Percentiles rank a stretch among this genome's conserved stretches.
These are phyloP conservation scores for Pseudogymnoascus verrucosus DNA, from an alignment of 2,329 filamentous ascomycete species.

Conservation along the genomic window DNA sequence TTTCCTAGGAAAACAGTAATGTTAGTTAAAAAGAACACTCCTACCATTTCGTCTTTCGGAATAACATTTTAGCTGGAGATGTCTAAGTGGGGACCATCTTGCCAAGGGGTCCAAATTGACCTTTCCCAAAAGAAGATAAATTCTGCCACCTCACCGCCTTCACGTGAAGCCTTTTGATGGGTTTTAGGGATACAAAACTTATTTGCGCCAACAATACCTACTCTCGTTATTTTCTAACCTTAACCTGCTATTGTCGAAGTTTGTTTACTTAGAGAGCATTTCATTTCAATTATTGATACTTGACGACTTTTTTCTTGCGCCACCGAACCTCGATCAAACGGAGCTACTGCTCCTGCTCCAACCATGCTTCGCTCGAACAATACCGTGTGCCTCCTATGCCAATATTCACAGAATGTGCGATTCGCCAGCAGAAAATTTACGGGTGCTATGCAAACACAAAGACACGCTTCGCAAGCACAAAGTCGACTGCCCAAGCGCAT, in stretches of 20 bases:
- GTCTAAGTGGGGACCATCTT: neutral
- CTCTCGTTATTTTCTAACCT: neutral
- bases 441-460: constrained; percentile 13
- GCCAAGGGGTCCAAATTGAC: neutral
- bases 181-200: constrained; percentile 2
- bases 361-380: constrained; percentile 8
- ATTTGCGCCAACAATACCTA: constrained; percentile 6
- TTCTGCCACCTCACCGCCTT: constrained; percentile 7
- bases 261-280: neutral
- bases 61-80: neutral
- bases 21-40: too few relatives aligned
- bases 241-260: neutral
- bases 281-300: neutral
- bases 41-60: neutral
- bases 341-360: constrained; percentile 1
- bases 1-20: neutral
- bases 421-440: neutral
- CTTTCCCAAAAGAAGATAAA: neutral
- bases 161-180: neutral
- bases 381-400: constrained; percentile 9
- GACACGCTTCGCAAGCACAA: constrained; percentile 25
- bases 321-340: constrained; percentile 2
- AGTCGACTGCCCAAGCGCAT: constrained; percentile 41
- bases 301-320: neutral
- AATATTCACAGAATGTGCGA: constrained; percentile 1